Evolutionary conservation across 345 rosid species (phyloP).

Genomic region (Syzygium aqueum): DNA sequence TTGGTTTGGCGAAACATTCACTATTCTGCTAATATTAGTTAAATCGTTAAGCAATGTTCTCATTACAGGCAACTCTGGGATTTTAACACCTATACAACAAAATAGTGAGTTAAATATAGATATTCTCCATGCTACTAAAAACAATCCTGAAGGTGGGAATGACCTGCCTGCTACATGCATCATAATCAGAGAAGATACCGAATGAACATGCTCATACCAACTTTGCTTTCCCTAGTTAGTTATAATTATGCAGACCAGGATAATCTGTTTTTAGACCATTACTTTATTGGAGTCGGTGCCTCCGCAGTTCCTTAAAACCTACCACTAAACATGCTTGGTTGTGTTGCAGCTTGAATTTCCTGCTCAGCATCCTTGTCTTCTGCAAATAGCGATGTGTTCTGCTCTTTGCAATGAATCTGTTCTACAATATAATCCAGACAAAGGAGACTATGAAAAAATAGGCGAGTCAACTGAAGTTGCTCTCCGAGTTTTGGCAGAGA

Average conservation of each 20-base stretch:
- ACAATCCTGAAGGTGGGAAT: neutral
- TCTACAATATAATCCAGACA: constrained; percentile 94
- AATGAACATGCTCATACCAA: neutral
- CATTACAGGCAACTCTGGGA: neutral
- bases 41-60: neutral
- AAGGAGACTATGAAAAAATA: constrained; percentile 80
- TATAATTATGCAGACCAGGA: neutral
- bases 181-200: neutral
- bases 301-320: neutral
- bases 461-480: constrained; percentile 99
- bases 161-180: neutral
- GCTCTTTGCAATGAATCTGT: constrained; percentile 94
- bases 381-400: constrained; percentile 90
- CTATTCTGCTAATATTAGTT: neutral
- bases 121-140: neutral
- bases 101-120: neutral
- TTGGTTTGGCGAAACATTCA: neutral
- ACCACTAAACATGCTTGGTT: neutral
- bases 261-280: neutral
- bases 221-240: neutral
- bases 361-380: constrained; percentile 92
- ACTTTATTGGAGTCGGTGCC: neutral
- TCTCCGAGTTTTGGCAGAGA: constrained; percentile 85
- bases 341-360: constrained; percentile 80
- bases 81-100: neutral